Conservation (phyloP, 2,329 filamentous ascomycete species). For the Hymenoscyphus salicellus region DNA sequence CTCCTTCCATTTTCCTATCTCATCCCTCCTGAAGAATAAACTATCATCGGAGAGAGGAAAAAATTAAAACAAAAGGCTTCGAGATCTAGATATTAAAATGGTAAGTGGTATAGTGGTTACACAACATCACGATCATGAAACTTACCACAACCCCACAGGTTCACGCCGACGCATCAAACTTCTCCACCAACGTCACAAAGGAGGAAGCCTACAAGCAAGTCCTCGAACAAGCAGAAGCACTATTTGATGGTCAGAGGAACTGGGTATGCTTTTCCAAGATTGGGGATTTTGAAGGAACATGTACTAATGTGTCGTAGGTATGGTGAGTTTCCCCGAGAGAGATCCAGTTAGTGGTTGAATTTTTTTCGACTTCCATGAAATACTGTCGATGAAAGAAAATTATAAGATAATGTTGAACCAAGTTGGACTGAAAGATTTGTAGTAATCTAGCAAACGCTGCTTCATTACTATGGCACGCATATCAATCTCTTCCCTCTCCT, state of each 20-base stretch:
- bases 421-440: neutral
- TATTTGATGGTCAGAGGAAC: conserved; percentile 72
- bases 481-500: conserved; percentile 66
- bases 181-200: conserved; percentile 64
- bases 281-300: neutral
- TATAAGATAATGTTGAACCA: neutral
- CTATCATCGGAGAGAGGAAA: too few species aligned
- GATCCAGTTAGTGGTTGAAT: too few species aligned
- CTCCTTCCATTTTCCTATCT: neutral
- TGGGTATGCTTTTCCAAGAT: conserved; percentile 57
- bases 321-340: conserved; percentile 35
- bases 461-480: conserved; percentile 75
- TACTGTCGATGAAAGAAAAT: neutral
- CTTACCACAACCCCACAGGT: conserved; percentile 24
- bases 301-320: conserved; percentile 35
- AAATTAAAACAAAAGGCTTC: neutral
- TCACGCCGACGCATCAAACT: conserved; percentile 77
- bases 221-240: conserved; percentile 63
- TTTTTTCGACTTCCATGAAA: too few species aligned
- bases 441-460: conserved; percentile 77
- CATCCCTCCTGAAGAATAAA: neutral
- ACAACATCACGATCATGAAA: neutral
- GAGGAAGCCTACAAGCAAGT: conserved; percentile 72
- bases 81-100: neutral
- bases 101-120: neutral